A percentile compares a stretch with the other conserved stretches of the same genome.
Evolutionary conservation across 2,329 filamentous ascomycete genomes (phyloP).

Genomic region (Xylaria hypoxylon): DNA sequence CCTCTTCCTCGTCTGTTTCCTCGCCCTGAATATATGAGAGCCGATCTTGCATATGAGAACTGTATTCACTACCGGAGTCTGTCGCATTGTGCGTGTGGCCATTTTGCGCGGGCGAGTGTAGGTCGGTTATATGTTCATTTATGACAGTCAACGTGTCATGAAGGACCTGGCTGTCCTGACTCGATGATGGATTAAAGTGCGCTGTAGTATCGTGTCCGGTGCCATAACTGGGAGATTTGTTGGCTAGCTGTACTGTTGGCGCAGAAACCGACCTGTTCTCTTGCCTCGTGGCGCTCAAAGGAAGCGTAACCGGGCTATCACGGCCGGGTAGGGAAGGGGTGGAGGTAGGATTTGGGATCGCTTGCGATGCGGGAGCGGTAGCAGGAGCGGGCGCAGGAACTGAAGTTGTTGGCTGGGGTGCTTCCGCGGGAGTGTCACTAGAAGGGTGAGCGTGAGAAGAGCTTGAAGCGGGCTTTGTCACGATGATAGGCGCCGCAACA

Average conservation of each 20-base stretch:
- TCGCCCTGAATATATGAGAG: constrained; percentile 93
- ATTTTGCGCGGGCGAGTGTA: constrained; percentile 68
- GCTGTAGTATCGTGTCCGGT: constrained; percentile 55
- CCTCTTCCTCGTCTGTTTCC: constrained; percentile 94
- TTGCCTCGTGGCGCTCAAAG: constrained; percentile 57
- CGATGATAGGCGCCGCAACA: constrained; percentile 40
- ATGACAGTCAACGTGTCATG: constrained; percentile 96
- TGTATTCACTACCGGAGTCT: constrained; percentile 92
- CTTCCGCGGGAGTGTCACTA: constrained; percentile 42
- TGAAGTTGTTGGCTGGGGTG: constrained; percentile 40
- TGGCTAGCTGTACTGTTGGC: constrained; percentile 45
- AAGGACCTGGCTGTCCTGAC: constrained; percentile 74
- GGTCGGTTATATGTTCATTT: constrained; percentile 94
- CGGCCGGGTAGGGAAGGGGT: constrained; percentile 44
- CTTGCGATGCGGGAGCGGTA: constrained; percentile 48
- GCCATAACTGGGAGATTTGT: constrained; percentile 48
- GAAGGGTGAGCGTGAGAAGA: constrained; percentile 41
- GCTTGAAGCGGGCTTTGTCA: constrained; percentile 49
- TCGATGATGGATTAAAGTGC: constrained; percentile 58
- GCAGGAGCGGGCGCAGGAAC: constrained; percentile 44
- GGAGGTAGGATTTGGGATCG: constrained; percentile 39
- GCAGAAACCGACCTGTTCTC: constrained; percentile 49
- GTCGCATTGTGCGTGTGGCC: constrained; percentile 67
- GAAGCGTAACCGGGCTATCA: constrained; percentile 54
- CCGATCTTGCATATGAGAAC: constrained; percentile 78